These are phyloP conservation scores for Gentiana dahurica DNA, from an alignment of 257 asterid genomes.

Conservation along the genomic window DNA sequence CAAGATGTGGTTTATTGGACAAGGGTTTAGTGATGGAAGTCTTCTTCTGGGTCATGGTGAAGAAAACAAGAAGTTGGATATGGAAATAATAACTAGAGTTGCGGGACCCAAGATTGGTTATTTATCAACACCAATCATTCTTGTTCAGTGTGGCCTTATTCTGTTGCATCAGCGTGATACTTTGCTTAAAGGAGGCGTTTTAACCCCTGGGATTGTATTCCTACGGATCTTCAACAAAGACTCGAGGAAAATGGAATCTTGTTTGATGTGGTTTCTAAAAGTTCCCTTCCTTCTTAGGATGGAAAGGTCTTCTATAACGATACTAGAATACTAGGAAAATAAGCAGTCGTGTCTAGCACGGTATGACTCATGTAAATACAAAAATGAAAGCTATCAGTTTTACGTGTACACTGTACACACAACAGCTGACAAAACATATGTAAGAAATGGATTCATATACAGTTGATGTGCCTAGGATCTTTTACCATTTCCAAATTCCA, in stretches of 20 bases:
- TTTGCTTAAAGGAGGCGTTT: conserved; percentile 82
- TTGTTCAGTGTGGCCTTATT: conserved; percentile 69
- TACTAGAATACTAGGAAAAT: too few species aligned
- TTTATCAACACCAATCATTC: conserved; percentile 62
- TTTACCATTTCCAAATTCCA: too few species aligned
- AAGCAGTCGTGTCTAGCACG: too few species aligned
- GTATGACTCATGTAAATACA: neutral
- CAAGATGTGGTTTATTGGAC: conserved; percentile 90
- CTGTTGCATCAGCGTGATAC: conserved; percentile 39
- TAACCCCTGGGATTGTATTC: conserved; percentile 79
- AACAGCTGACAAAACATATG: too few species aligned
- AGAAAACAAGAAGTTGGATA: conserved; percentile 46
- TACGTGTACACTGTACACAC: neutral
- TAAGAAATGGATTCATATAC: too few species aligned
- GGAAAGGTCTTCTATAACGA: neutral
- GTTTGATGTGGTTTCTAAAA: conserved; percentile 66
- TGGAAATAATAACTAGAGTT: conserved; percentile 74
- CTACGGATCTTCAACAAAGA: conserved; percentile 56
- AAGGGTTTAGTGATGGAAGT: conserved; percentile 47
- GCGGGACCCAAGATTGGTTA: conserved; percentile 94
- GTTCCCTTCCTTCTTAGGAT: conserved; percentile 13
- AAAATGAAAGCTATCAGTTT: neutral
- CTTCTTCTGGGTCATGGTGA: conserved; percentile 12
- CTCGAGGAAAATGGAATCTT: conserved; percentile 72
- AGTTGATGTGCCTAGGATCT: too few species aligned